Conservation (phyloP, 257 asterid species). For the Solanum habrochaites region DNA sequence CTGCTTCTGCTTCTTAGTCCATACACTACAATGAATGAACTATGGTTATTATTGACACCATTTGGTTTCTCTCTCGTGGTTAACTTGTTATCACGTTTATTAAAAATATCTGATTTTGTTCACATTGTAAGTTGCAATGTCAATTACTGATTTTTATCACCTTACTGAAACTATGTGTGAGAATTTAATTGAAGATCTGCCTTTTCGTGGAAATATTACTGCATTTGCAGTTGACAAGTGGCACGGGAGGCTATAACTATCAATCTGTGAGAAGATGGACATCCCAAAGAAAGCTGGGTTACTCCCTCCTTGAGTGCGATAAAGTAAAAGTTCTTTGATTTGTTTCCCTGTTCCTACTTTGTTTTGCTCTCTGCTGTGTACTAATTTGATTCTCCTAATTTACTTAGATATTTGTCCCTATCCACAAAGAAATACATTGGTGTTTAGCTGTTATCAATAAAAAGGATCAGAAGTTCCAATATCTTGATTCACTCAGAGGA, state of each 20-base stretch:
- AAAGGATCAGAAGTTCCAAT: constrained; percentile 74
- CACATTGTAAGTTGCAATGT: background rate
- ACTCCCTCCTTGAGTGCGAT: constrained; percentile 73
- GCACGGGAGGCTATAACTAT: constrained; percentile 39
- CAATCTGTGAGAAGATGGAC: constrained; percentile 94
- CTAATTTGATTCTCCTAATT: background rate
- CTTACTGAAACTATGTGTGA: background rate
- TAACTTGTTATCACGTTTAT: background rate
- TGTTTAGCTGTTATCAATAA: constrained; percentile 84
- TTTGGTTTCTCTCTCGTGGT: background rate
- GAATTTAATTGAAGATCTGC: background rate
- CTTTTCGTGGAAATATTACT: background rate
- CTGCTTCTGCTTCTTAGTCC: background rate
- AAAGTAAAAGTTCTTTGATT: constrained; percentile 33
- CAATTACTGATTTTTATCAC: background rate
- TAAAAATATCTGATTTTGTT: background rate
- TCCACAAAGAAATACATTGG: constrained; percentile 90
- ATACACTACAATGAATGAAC: background rate
- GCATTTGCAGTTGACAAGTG: constrained; percentile 17
- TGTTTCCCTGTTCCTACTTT: background rate
- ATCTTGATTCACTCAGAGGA: constrained; percentile 85
- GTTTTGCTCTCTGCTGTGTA: background rate
- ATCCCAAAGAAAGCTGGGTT: constrained; percentile 72
- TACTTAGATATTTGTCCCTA: constrained; percentile 80
- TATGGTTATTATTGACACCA: background rate